Percentiles rank a stretch among this genome's conserved stretches.
Evolutionary conservation across 2,329 filamentous ascomycete genomes (phyloP).

Genomic region (Fusarium devonianum): DNA sequence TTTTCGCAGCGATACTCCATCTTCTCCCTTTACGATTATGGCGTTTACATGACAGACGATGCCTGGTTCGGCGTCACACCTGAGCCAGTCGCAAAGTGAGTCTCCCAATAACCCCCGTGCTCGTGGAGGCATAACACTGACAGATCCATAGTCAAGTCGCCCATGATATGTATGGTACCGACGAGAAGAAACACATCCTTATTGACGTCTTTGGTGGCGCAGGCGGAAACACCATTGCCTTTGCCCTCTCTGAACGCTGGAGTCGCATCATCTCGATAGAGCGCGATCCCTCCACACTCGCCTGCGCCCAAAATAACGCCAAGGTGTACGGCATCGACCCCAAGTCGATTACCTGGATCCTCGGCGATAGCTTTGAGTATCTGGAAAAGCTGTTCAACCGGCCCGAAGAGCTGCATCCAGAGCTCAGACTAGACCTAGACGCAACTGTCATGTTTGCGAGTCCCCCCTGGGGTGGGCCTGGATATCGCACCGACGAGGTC

Average conservation of each 20-base stretch:
- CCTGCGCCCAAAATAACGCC: constrained; percentile 93
- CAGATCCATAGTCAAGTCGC: constrained; percentile 71
- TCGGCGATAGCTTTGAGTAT: constrained; percentile 84
- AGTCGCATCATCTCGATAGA: constrained; percentile 88
- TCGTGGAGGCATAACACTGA: constrained; percentile 2
- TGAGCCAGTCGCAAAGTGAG: constrained; percentile 84
- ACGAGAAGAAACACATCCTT: constrained; percentile 67
- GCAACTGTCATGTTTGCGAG: constrained; percentile 62
- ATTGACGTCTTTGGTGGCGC: constrained; percentile 92
- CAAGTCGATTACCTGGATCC: constrained; percentile 79
- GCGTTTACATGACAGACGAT: constrained; percentile 88
- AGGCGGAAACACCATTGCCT: constrained; percentile 94
- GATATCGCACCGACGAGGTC: constrained; percentile 66
- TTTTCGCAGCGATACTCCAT: constrained; percentile 89
- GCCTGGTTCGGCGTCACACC: constrained; percentile 98
- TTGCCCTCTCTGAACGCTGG: constrained; percentile 82
- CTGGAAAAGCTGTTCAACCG: constrained; percentile 56
- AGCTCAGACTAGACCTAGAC: constrained; percentile 51
- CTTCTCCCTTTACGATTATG: constrained; percentile 86
- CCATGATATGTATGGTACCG: constrained; percentile 67
- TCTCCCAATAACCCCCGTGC: constrained; percentile 22
- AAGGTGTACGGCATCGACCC: constrained; percentile 80
- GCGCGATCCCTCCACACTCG: constrained; percentile 78
- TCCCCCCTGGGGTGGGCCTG: constrained; percentile 67
- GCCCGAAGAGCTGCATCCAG: constrained; percentile 48